phyloP scores from a whole-genome alignment of 2,329 filamentous ascomycete genomes.

The Fusarium lyarnte region DNA sequence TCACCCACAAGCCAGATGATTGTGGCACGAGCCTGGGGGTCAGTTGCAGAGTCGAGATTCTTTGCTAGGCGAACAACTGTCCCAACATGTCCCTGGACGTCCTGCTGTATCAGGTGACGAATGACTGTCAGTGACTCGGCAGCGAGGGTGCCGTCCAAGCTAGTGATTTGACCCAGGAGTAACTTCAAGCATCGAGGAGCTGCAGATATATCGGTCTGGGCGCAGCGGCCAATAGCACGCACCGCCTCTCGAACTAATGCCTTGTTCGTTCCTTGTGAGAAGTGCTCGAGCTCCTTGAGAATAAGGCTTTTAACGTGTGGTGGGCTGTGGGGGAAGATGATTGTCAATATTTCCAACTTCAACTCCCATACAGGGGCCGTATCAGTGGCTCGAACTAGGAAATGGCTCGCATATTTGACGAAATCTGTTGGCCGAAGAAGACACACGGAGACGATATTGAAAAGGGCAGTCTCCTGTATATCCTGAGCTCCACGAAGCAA shows the following conservation, averaged over 20 bases:
- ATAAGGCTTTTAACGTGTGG: slow-evolving; percentile 84
- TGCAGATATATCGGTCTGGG: slow-evolving; percentile 77
- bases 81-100: slow-evolving; percentile 80
- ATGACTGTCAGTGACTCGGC: slow-evolving; percentile 96
- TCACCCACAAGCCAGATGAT: slow-evolving; percentile 99
- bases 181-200: slow-evolving; percentile 83
- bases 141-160: slow-evolving; percentile 85
- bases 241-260: slow-evolving; percentile 88
- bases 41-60: slow-evolving; percentile 88
- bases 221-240: slow-evolving; percentile 91
- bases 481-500: slow-evolving; percentile 86
- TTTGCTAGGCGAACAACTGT: slow-evolving; percentile 91
- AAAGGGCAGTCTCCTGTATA: slow-evolving; percentile 88
- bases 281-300: slow-evolving; percentile 92
- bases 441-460: slow-evolving; percentile 95
- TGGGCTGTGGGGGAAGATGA: slow-evolving; percentile 87
- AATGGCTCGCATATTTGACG: slow-evolving; percentile 87
- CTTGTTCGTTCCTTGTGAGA: slow-evolving; percentile 78
- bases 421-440: slow-evolving; percentile 81
- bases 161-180: slow-evolving; percentile 87
- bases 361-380: slow-evolving; percentile 85
- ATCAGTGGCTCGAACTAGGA: slow-evolving; percentile 84
- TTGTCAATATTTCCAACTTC: slow-evolving; percentile 89
- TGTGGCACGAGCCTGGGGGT: slow-evolving; percentile 87
- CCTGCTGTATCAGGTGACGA: slow-evolving; percentile 92